Evolutionary conservation across 768 basidiomycete species (phyloP).

Genomic region (Psilocybe cyanescens): DNA sequence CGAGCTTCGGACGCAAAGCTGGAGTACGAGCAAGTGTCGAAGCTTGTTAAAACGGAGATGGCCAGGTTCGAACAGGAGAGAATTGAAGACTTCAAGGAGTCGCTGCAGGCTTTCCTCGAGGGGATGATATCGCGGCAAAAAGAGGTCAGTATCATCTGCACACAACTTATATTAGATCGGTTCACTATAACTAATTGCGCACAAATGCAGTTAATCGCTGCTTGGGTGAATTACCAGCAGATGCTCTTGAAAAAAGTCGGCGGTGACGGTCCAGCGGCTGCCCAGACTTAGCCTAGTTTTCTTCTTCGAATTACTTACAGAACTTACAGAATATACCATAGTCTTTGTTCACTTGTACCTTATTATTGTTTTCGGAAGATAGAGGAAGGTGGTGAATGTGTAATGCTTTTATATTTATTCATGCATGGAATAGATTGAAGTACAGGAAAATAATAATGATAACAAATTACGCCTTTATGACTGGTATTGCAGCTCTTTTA

Average conservation of each 20-base stretch:
- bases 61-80: constrained; percentile 92
- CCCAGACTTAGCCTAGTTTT: neutral
- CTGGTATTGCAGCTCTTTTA: neutral
- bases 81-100: constrained; percentile 89
- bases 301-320: neutral
- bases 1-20: constrained; percentile 80
- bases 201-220: constrained; percentile 59
- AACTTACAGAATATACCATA: neutral
- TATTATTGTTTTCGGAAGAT: neutral
- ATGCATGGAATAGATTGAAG: neutral
- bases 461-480: constrained; percentile 4
- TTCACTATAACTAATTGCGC: no score
- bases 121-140: constrained; percentile 88
- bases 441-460: constrained; percentile 14
- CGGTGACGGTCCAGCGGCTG: constrained; percentile 15
- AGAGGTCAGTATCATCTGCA: constrained; percentile 48
- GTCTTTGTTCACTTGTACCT: neutral
- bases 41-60: constrained; percentile 87
- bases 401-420: neutral
- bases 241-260: constrained; percentile 58
- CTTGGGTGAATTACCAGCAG: constrained; percentile 86
- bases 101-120: constrained; percentile 82
- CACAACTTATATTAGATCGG: no score
- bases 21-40: constrained; percentile 89
- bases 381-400: neutral